A percentile compares a stretch with the other conserved stretches of the same genome.
These are phyloP conservation scores for Pisolithus thermaeus DNA, from an alignment of 1,284 basidiomycete genomes.

Conservation along the genomic window DNA sequence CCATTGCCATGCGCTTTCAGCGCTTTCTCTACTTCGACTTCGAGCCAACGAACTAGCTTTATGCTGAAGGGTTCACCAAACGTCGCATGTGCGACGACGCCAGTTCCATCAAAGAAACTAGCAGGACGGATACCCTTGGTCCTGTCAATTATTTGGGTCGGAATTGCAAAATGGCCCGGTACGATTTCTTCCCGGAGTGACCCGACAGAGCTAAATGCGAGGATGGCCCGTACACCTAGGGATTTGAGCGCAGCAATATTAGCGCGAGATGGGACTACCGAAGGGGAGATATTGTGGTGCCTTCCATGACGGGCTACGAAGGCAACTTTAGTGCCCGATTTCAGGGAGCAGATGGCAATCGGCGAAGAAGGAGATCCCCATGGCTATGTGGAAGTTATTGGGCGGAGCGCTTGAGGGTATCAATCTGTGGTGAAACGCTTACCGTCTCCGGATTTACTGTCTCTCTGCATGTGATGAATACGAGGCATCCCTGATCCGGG, in stretches of 20 bases:
- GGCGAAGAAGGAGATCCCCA: conserved; percentile 94
- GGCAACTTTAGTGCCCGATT: conserved; percentile 75
- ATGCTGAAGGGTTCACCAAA: conserved; percentile 89
- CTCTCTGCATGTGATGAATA: conserved; percentile 39
- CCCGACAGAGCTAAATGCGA: conserved; percentile 95
- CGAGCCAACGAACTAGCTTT: conserved; percentile 66
- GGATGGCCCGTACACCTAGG: conserved; percentile 82
- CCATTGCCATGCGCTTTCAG: conserved; percentile 51
- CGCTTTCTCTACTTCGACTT: conserved; percentile 58
- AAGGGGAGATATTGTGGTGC: conserved; percentile 71
- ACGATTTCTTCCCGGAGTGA: conserved; percentile 92
- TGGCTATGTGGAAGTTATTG: conserved; percentile 47
- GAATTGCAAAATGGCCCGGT: conserved; percentile 88
- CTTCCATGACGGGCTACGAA: conserved; percentile 90
- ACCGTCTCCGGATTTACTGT: conserved; percentile 69
- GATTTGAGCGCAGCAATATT: conserved; percentile 96
- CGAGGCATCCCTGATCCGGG: neutral
- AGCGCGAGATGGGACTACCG: conserved; percentile 77
- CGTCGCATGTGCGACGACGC: conserved; percentile 86
- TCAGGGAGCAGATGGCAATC: conserved; percentile 81
- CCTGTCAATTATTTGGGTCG: conserved; percentile 93
- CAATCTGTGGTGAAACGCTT: conserved; percentile 17
- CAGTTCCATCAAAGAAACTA: conserved; percentile 82
- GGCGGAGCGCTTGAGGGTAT: neutral
- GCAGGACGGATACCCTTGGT: conserved; percentile 88